Conservation (phyloP, 208 protist genomes). For the Wallacemonas sp. region DNA sequence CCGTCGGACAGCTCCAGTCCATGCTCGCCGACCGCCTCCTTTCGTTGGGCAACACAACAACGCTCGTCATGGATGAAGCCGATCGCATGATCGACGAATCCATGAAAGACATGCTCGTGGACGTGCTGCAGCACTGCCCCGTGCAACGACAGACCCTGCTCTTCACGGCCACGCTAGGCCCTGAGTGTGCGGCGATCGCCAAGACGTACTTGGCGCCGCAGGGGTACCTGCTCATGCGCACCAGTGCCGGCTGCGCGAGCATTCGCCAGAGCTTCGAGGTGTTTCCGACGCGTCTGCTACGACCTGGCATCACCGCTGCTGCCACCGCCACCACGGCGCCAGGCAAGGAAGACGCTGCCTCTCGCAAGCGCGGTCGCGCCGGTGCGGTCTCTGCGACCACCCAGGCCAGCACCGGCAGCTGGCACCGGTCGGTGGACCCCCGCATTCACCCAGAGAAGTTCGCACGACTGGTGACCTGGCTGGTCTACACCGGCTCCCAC, state of each 20-base stretch:
- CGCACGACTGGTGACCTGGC: constrained; percentile 62
- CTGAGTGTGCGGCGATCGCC: constrained; percentile 49
- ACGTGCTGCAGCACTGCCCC: constrained; percentile 85
- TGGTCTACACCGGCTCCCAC: constrained; percentile 35
- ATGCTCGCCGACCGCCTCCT: constrained; percentile 68
- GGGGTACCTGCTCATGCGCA: constrained; percentile 69
- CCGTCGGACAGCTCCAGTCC: constrained; percentile 69
- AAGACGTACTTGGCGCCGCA: constrained; percentile 54
- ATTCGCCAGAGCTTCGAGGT: constrained; percentile 80
- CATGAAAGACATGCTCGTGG: constrained; percentile 69
- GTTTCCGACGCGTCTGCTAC: constrained; percentile 27
- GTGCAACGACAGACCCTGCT: constrained; percentile 91
- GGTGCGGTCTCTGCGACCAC: too few species aligned
- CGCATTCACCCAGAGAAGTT: constrained; percentile 74
- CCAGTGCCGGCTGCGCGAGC: constrained; percentile 52
- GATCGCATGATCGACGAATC: constrained; percentile 95
- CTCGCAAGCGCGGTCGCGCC: background rate
- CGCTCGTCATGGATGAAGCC: constrained; percentile 97
- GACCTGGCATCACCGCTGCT: background rate
- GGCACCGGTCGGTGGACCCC: constrained; percentile 20
- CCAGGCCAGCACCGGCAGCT: too few species aligned
- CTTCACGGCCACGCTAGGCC: constrained; percentile 96
- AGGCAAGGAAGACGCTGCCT: constrained; percentile 1
- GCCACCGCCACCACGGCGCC: background rate
- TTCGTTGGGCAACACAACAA: constrained; percentile 55